Evolutionary conservation across 2,329 filamentous ascomycete genomes (phyloP), one percentile per base, ranked within the genome.

Genomic region (Stromatinia cepivora): DNA sequence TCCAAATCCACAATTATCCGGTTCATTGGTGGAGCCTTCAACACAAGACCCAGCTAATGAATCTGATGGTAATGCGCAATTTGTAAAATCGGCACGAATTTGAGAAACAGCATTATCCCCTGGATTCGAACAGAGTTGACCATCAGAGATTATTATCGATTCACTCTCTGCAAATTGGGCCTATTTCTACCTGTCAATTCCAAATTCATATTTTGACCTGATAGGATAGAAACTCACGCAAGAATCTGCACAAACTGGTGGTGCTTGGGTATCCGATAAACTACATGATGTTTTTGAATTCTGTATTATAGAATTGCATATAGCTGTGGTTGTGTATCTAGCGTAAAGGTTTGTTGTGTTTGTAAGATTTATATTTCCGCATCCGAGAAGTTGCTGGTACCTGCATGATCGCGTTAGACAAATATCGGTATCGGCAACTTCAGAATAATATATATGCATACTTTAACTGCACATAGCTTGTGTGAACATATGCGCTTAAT

Each of bases 251-350:
- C 95, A 99, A 22, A 98, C 83, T 2, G 95, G 93, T 70, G 84
- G 84, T 7, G 92, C 88, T 54, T 89, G 82, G 42, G 84, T 81
- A n/a, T 84, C 79, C 0, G 89, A 86, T 58, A 96, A 82, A 28
- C 82, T 81, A 81, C 95, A 99, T 36, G 85, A 78, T 15, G 81
- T 78, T 75, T 90, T 88, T 7, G 95, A 98, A 78, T 93, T 94
- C 80, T 99, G 95, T 64, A 99, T 87, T 77, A 99, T 91, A 73
- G 92, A 87, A 83, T 96, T 98, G 85, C 95, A 99, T 73, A 99
- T 86, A 72, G 96, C 90, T 71, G 92, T 95, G 59, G 89, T 95
- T 7, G 94, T 97, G 81, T 94, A 99, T 75, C 95, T 90, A 62
- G 95, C 94, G 81, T 99, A 99, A 77, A 94, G 87, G 76, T 91